A percentile compares a stretch with the other conserved stretches of the same genome.
Conservation (phyloP, 805 yeast species). For the Metschnikowia hibisci region DNA sequence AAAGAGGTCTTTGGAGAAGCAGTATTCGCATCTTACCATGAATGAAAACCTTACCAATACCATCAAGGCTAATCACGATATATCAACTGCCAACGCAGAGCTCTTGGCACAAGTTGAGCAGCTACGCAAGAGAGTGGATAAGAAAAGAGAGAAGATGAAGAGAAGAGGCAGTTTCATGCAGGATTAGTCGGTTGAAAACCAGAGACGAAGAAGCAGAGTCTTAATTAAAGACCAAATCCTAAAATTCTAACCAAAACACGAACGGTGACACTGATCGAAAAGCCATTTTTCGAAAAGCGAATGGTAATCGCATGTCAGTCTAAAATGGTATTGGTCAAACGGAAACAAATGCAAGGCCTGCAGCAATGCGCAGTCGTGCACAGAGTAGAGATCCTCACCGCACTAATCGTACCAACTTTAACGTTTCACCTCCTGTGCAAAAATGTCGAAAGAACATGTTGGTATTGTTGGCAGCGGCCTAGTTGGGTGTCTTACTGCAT, state of each 20-base stretch:
- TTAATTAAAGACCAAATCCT: too few species aligned
- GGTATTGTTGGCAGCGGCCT: conserved; percentile 86
- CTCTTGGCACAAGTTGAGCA: conserved; percentile 32
- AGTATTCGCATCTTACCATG: conserved; percentile 33
- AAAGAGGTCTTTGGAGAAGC: conserved; percentile 19
- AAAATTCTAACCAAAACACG: too few species aligned
- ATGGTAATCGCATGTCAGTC: too few species aligned
- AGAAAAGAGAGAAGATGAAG: conserved; percentile 23
- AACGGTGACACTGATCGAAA: too few species aligned
- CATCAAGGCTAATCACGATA: conserved; percentile 39
- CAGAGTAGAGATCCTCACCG: background rate
- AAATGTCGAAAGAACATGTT: conserved; percentile 15
- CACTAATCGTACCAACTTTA: too few species aligned
- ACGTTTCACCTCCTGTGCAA: background rate
- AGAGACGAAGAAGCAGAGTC: too few species aligned
- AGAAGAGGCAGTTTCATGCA: background rate
- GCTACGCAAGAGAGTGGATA: conserved; percentile 6
- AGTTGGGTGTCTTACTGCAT: conserved; percentile 80
- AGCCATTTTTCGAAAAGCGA: too few species aligned
- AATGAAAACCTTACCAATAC: conserved; percentile 36
- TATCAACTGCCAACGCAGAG: conserved; percentile 29
- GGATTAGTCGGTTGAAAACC: background rate
- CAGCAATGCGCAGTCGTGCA: background rate
- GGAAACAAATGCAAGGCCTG: too few species aligned
- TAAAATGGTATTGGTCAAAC: too few species aligned